These are phyloP conservation scores for Malania oleifera DNA, from an alignment of 164 flowering plant species.

Conservation along the genomic window DNA sequence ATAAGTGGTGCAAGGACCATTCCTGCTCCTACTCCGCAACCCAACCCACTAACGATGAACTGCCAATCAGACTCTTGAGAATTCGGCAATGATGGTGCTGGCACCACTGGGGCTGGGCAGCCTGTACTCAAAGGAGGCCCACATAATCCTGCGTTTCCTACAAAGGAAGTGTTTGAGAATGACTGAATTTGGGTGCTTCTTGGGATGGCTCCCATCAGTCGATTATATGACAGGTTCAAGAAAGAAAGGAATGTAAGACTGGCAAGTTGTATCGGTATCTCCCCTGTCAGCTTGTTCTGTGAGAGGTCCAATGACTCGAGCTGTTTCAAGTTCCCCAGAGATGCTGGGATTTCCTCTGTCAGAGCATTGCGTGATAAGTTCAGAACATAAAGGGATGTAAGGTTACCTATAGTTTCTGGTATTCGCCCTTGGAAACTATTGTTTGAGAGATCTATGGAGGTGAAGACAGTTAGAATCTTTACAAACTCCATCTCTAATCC, in stretches of 20 bases:
- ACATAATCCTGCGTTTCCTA: conserved; percentile 40
- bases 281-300: conserved; percentile 30
- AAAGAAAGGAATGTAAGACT: conserved; percentile 31
- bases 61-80: conserved; percentile 29
- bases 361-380: conserved; percentile 48
- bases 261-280: conserved; percentile 31
- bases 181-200: conserved; percentile 24
- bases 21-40: conserved; percentile 47
- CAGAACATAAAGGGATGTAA: conserved; percentile 36
- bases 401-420: conserved; percentile 37
- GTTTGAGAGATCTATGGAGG: conserved; percentile 46
- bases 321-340: conserved; percentile 27
- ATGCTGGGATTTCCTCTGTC: conserved; percentile 35
- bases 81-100: neutral
- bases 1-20: conserved; percentile 28
- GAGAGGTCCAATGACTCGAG: conserved; percentile 46
- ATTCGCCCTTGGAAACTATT: conserved; percentile 45
- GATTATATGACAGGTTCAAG: conserved; percentile 40
- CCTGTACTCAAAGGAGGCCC: conserved; percentile 29
- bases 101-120: neutral
- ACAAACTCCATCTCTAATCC: conserved; percentile 31
- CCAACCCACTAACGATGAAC: conserved; percentile 38
- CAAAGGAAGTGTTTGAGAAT: conserved; percentile 25
- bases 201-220: conserved; percentile 20
- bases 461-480: conserved; percentile 39